A percentile compares a stretch with the other conserved stretches of the same genome.
phyloP scores from a whole-genome alignment of 768 basidiomycete species.

The Daedaleopsis sinensis region DNA sequence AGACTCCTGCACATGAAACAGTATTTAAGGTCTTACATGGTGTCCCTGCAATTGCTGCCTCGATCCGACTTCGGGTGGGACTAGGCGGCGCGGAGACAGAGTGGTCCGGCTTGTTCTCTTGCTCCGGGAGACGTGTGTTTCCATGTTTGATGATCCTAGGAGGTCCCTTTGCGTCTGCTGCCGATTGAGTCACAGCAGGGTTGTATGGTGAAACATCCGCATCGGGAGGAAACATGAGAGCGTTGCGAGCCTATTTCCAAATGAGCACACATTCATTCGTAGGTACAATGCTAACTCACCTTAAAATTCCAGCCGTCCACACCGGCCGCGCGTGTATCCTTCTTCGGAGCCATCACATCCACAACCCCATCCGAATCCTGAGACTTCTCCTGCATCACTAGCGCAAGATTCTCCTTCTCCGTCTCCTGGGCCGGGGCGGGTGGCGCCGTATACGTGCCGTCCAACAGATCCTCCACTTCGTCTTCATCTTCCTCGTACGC shows the following conservation, averaged over 20 bases:
- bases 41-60: constrained; percentile 91
- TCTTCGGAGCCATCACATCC: constrained; percentile 83
- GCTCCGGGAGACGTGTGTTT: constrained; percentile 81
- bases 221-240: constrained; percentile 94
- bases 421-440: constrained; percentile 5
- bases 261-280: constrained; percentile 2
- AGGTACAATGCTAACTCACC: constrained; percentile 39
- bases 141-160: constrained; percentile 72
- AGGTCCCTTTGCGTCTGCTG: constrained; percentile 40
- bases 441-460: constrained; percentile 6
- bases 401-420: constrained; percentile 8
- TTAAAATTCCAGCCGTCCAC: constrained; percentile 87
- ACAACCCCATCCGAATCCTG: constrained; percentile 33
- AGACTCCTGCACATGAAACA: constrained; percentile 10
- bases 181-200: constrained; percentile 28
- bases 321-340: constrained; percentile 69
- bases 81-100: constrained; percentile 71
- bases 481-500: constrained; percentile 30
- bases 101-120: constrained; percentile 55
- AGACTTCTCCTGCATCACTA: constrained; percentile 20
- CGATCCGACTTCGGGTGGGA: constrained; percentile 88
- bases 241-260: constrained; percentile 76
- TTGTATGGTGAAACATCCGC: constrained; percentile 84
- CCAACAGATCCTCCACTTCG: constrained; percentile 29
- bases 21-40: constrained; percentile 64